These are phyloP conservation scores for Coprinopsis marcescibilis DNA, from an alignment of 768 basidiomycete species.

Conservation along the genomic window DNA sequence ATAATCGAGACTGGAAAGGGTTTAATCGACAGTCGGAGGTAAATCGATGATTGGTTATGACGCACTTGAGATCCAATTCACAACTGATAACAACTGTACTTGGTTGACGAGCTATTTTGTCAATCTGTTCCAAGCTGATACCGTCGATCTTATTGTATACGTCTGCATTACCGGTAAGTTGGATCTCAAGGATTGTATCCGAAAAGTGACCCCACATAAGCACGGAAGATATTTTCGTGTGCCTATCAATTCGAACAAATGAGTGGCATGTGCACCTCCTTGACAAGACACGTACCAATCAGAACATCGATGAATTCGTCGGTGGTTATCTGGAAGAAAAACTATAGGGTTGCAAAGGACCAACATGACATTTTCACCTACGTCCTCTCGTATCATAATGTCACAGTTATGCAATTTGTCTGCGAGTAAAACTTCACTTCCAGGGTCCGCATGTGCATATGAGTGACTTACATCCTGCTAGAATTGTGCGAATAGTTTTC, in stretches of 20 bases:
- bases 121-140: slow-evolving; percentile 75
- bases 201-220: slow-evolving; percentile 52
- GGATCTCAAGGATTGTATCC: neutral
- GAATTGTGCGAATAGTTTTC: slow-evolving; percentile 86
- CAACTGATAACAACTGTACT: slow-evolving; percentile 94
- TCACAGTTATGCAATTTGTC: slow-evolving; percentile 93
- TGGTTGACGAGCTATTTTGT: slow-evolving; percentile 76
- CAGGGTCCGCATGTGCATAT: neutral
- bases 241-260: slow-evolving; percentile 35
- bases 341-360: slow-evolving; percentile 9
- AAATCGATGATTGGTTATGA: slow-evolving; percentile 8
- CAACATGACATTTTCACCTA: slow-evolving; percentile 29
- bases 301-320: slow-evolving; percentile 99
- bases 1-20: slow-evolving; percentile 51
- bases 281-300: slow-evolving; percentile 50
- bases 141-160: slow-evolving; percentile 98
- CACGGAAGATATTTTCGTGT: slow-evolving; percentile 95
- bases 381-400: slow-evolving; percentile 98
- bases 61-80: slow-evolving; percentile 87
- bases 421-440: slow-evolving; percentile 20
- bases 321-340: slow-evolving; percentile 64
- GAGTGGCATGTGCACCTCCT: neutral
- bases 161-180: slow-evolving; percentile 37
- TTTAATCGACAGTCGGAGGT: slow-evolving; percentile 4
- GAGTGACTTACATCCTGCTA: slow-evolving; percentile 68